These are phyloP conservation scores for Phytophthora europaea DNA, from an alignment of 352 stramenopile species.

Conservation along the genomic window DNA sequence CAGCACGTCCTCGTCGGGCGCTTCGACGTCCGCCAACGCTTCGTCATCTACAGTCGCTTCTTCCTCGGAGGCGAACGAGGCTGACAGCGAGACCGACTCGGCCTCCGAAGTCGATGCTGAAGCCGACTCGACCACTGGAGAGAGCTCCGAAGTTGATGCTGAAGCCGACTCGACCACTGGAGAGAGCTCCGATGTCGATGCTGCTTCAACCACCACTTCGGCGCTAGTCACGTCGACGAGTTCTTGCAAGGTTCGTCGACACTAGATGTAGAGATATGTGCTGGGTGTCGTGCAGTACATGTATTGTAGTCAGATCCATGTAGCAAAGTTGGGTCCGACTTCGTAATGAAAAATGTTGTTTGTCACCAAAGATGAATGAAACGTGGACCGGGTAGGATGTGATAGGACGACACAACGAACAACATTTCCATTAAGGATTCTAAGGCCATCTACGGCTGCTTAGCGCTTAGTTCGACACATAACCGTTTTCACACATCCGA, in stretches of 20 bases:
- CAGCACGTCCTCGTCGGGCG: constrained; percentile 10
- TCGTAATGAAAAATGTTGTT: constrained; percentile 12
- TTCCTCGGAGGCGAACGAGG: constrained; percentile 22
- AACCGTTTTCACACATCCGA: constrained; percentile 16
- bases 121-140: constrained; percentile 10
- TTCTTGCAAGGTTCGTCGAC: constrained; percentile 25
- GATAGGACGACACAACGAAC: not conserved
- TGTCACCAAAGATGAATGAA: not conserved
- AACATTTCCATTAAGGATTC: constrained; percentile 30
- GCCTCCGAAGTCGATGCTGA: constrained; percentile 24
- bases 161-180: constrained; percentile 14
- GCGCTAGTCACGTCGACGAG: constrained; percentile 21
- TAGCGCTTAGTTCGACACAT: constrained; percentile 24
- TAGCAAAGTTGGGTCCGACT: constrained; percentile 1
- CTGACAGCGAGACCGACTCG: constrained; percentile 7
- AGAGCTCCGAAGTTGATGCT: constrained; percentile 4
- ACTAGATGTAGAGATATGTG: constrained; percentile 10
- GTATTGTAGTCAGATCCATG: not conserved
- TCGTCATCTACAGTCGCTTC: constrained; percentile 10
- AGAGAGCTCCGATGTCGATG: constrained; percentile 6
- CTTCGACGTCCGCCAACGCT: constrained; percentile 12
- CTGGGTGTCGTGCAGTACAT: constrained; percentile 3
- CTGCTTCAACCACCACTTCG: constrained; percentile 6
- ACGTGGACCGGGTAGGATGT: not conserved
- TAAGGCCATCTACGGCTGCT: constrained; percentile 18